Base-by-base conservation (phyloP, 768 basidiomycete species). In the Tephrocybe sp. region DNA sequence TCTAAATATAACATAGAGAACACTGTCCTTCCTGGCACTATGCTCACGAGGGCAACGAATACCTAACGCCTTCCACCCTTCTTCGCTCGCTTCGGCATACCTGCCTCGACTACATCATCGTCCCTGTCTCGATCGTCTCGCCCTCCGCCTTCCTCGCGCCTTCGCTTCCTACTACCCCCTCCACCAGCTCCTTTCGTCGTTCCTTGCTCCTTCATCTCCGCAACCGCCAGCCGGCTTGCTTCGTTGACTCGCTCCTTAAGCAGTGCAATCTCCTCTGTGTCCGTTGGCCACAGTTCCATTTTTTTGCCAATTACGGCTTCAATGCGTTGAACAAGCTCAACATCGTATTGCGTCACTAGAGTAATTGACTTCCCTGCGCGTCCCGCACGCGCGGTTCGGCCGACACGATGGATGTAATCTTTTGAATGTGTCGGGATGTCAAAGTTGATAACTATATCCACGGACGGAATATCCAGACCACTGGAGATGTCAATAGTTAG, bases 341-440 rank as follows among this genome's bases (percentile, higher is more conserved):
- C 93, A 59, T 99, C 97, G 68, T 98, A 99, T 70, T 99, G 97
- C 4, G 96, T 93, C 20, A 98, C 94, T 36, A 99, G 81, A n/a
- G 95, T 97, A 61, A 99, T 90, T 1, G 92, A 87, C 73, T 98
- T 98, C 38, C 97, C 97, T 1, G 93, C 85, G 37, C 97, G 84
- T n/a, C 97, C 97, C 2, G 97, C 97, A 64, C 97, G 88, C 5
- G 97, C 97, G 26, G 97, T 99, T 50, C 97, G 84, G 33, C 97
- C 97, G 9, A 99, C 97, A 38, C 97, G 85, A 66, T 99, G 97
- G 44, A 99, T 97, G 70, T 99, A 99, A 68, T 98, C 97, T 74
- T 99, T 98, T 14, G 95, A 98, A 66, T 98, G 92, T 1, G 92
- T 92, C 1, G 97, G 97, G 56, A 98, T 88, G 68, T 97, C 95